phyloP scores from a whole-genome alignment of 345 rosid species.

The Boechera retrofracta region DNA sequence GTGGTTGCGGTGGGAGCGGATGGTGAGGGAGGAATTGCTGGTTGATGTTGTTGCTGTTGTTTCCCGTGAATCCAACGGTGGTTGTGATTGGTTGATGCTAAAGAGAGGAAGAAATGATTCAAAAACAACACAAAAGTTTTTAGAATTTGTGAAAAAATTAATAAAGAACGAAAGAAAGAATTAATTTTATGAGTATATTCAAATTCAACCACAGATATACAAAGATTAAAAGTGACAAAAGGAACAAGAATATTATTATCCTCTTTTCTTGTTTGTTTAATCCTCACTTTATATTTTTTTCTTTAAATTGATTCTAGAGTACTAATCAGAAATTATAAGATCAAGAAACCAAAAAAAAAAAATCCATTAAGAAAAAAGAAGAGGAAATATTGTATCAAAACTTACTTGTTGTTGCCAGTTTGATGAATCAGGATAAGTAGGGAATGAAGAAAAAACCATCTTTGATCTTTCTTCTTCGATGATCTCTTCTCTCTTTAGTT shows the following conservation, averaged over 20 bases:
- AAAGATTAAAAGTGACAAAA: constrained; percentile 46
- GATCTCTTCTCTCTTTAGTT: constrained; percentile 33
- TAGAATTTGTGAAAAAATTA: constrained; percentile 25
- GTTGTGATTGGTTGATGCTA: constrained; percentile 48
- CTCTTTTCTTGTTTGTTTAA: constrained; percentile 37
- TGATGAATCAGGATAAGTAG: constrained; percentile 46
- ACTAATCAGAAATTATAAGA: background rate
- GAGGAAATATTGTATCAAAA: constrained; percentile 1
- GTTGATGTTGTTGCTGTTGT: constrained; percentile 42
- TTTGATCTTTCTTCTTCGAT: constrained; percentile 42
- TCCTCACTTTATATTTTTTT: constrained; percentile 7
- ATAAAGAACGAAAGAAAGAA: constrained; percentile 25
- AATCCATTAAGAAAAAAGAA: background rate
- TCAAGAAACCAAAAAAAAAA: constrained; percentile 2
- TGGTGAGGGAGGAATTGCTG: constrained; percentile 44
- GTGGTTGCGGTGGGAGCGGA: constrained; percentile 45
- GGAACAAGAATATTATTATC: constrained; percentile 47
- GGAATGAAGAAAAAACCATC: constrained; percentile 48
- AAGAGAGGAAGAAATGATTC: constrained; percentile 26
- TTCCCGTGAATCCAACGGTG: constrained; percentile 53
- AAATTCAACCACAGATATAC: constrained; percentile 46
- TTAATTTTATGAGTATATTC: constrained; percentile 47
- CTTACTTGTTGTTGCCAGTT: constrained; percentile 53
- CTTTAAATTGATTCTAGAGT: constrained; percentile 20
- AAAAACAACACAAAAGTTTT: constrained; percentile 26